Evolutionary conservation across 2,329 filamentous ascomycete species (phyloP).

Genomic region (Aspergillus thermomutatus): DNA sequence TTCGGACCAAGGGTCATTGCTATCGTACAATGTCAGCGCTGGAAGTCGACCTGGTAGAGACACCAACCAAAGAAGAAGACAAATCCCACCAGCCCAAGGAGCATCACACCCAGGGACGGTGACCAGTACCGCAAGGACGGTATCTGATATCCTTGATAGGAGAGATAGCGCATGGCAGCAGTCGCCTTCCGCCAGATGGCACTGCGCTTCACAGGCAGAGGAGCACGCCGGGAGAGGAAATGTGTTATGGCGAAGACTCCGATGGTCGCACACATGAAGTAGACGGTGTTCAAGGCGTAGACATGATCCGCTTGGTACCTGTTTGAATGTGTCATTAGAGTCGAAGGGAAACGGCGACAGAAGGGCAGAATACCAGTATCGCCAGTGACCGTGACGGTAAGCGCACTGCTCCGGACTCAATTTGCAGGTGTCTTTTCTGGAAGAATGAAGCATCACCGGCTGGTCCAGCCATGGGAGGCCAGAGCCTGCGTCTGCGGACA

Average conservation of each 20-base stretch:
- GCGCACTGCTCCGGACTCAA: constrained; percentile 29
- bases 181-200: constrained; percentile 31
- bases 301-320: constrained; percentile 56
- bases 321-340: not conserved
- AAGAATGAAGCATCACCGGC: constrained; percentile 32
- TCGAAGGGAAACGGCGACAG: not conserved
- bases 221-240: constrained; percentile 29
- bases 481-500: constrained; percentile 1
- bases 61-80: constrained; percentile 47
- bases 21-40: constrained; percentile 11
- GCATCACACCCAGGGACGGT: constrained; percentile 44
- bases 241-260: constrained; percentile 46
- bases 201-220: constrained; percentile 23
- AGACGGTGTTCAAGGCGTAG: constrained; percentile 52
- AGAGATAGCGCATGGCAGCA: constrained; percentile 39
- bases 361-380: constrained; percentile 27
- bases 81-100: constrained; percentile 40
- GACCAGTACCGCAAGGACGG: constrained; percentile 39
- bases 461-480: constrained; percentile 29
- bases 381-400: constrained; percentile 25
- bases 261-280: constrained; percentile 51
- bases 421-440: constrained; percentile 25
- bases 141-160: constrained; percentile 41
- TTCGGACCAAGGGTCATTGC: constrained; percentile 49
- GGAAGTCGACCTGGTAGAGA: not conserved